Evolutionary conservation across 1,284 basidiomycete genomes (phyloP).

Genomic region (Ceratobasidium sp.): DNA sequence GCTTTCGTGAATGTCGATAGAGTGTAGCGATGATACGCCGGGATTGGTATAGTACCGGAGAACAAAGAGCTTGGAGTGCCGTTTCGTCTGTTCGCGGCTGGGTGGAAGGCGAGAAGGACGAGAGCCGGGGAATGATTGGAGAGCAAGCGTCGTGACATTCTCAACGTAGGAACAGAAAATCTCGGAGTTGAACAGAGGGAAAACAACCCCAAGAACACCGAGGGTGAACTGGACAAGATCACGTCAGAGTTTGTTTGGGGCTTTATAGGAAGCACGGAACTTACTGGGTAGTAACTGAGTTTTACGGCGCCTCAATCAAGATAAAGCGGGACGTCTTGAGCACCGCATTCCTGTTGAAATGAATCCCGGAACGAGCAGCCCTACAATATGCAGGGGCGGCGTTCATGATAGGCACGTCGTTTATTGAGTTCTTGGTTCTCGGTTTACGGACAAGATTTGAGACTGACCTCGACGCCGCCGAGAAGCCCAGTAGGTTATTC

Average conservation of each 20-base stretch:
- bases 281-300: slow-evolving; percentile 15
- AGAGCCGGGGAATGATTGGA: slow-evolving; percentile 79
- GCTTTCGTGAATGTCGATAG: slow-evolving; percentile 58
- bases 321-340: slow-evolving; percentile 72
- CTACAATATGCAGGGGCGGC: slow-evolving; percentile 64
- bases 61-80: slow-evolving; percentile 70
- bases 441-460: no score
- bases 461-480: no score
- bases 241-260: neutral
- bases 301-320: slow-evolving; percentile 67
- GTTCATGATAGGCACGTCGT: no score
- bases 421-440: no score
- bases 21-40: slow-evolving; percentile 67
- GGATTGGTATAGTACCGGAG: slow-evolving; percentile 87
- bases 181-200: slow-evolving; percentile 79
- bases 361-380: slow-evolving; percentile 60
- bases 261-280: neutral
- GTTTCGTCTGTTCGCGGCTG: slow-evolving; percentile 77
- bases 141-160: slow-evolving; percentile 72
- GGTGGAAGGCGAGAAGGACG: no score
- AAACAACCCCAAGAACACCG: slow-evolving; percentile 74
- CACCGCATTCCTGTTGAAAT: slow-evolving; percentile 62
- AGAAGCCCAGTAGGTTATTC: no score
- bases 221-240: slow-evolving; percentile 61
- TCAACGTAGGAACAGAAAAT: slow-evolving; percentile 76